These are phyloP conservation scores for Pyrenula massariospora DNA, from an alignment of 495 filamentous ascomycete species.

Conservation along the genomic window DNA sequence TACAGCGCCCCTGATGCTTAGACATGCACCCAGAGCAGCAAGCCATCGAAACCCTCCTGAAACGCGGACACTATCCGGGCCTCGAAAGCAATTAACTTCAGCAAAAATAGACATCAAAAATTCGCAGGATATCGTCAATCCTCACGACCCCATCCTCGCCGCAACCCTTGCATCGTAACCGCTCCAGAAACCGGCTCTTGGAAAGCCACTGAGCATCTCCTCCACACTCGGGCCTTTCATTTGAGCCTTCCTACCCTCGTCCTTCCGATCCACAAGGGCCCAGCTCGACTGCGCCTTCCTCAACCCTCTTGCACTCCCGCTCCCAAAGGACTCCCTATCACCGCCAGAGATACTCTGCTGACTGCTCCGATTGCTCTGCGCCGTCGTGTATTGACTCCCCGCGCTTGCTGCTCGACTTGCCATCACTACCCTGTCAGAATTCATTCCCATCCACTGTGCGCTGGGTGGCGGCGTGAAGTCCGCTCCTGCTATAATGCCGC, in stretches of 20 bases:
- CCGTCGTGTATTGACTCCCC: background rate
- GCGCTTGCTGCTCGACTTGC: background rate
- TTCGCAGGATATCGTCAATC: background rate
- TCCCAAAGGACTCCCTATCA: background rate
- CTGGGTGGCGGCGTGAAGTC: background rate
- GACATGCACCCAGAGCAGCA: too few relatives aligned
- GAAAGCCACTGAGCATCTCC: background rate
- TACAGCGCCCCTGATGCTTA: too few relatives aligned
- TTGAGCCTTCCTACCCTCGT: background rate
- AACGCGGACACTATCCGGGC: too few relatives aligned
- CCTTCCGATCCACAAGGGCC: background rate
- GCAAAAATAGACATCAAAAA: background rate
- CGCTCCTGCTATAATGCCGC: background rate
- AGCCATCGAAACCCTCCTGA: too few relatives aligned
- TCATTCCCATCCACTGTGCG: background rate
- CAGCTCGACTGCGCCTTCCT: background rate
- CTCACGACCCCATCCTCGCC: background rate
- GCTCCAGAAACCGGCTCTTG: background rate
- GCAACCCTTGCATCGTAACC: background rate
- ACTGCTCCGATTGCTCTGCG: background rate
- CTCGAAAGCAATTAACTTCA: too few relatives aligned
- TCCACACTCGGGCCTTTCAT: too few relatives aligned
- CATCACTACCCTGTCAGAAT: too few relatives aligned
- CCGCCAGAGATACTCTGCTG: too few relatives aligned
- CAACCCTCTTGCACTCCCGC: background rate